Conservation (phyloP, 2,329 filamentous ascomycete species). For the Paradendryphiella salina region DNA sequence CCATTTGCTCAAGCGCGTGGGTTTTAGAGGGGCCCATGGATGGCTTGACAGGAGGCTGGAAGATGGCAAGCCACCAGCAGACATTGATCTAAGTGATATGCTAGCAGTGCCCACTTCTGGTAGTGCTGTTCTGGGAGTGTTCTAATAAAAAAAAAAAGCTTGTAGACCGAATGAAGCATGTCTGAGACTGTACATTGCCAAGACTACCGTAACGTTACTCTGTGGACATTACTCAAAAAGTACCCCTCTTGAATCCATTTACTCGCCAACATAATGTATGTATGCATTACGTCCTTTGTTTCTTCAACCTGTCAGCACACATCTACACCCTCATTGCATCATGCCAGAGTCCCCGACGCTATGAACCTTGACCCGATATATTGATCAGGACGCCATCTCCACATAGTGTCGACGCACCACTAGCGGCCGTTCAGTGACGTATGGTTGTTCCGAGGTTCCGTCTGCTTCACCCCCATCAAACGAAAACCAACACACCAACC, state of each 20-base stretch:
- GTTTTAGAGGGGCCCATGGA: slow-evolving; percentile 22
- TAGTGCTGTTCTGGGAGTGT: background rate
- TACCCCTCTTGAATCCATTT: no score
- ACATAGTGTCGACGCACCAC: slow-evolving; percentile 15
- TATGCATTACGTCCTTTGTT: background rate
- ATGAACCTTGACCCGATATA: slow-evolving; percentile 4
- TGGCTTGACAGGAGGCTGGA: slow-evolving; percentile 24
- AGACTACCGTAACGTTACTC: no score
- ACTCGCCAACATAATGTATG: background rate
- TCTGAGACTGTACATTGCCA: no score
- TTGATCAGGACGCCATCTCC: slow-evolving; percentile 10
- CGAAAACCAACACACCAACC: background rate
- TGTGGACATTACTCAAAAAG: no score
- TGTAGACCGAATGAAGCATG: no score
- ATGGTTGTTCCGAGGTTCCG: slow-evolving; percentile 19
- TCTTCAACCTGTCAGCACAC: background rate
- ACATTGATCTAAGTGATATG: slow-evolving; percentile 24
- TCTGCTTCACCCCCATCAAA: slow-evolving; percentile 2
- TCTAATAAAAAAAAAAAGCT: no score
- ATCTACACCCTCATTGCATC: background rate
- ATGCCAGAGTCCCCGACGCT: background rate
- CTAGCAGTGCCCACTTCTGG: background rate
- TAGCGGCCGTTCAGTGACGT: slow-evolving; percentile 30
- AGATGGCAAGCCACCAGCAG: slow-evolving; percentile 38
- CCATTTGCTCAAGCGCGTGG: slow-evolving; percentile 37